A percentile compares a stretch with the other conserved stretches of the same genome.
phyloP scores from a whole-genome alignment of 1,284 basidiomycete species.

The Exobasidium cylindrosporum region DNA sequence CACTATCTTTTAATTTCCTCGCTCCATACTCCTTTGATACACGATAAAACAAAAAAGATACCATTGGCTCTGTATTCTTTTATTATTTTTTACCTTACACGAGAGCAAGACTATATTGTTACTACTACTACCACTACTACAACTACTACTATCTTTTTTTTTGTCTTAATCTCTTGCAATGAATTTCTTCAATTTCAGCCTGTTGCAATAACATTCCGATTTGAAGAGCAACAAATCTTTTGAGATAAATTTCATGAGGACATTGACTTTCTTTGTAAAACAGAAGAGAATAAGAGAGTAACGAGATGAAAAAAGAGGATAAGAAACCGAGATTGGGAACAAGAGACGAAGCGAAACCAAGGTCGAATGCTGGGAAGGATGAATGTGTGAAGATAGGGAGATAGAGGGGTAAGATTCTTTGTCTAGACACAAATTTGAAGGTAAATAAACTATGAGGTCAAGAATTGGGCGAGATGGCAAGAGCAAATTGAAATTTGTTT shows the following conservation, averaged over 20 bases:
- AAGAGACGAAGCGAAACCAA: not conserved
- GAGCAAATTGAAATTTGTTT: no score
- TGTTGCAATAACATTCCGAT: no score
- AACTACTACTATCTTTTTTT: not conserved
- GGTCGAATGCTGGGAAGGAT: not conserved
- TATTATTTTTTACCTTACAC: not conserved
- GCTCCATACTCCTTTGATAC: not conserved
- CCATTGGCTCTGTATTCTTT: not conserved
- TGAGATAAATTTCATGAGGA: no score
- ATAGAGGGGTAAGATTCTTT: no score
- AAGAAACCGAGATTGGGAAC: not conserved
- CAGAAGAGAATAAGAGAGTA: no score
- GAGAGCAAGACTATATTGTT: not conserved
- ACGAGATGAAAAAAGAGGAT: not conserved
- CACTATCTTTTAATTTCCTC: slow-evolving; percentile 36
- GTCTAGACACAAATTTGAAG: no score
- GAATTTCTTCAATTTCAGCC: no score
- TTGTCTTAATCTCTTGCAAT: no score
- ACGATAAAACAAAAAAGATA: not conserved
- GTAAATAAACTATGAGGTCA: no score
- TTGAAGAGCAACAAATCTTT: no score
- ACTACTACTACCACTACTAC: not conserved
- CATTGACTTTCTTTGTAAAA: no score
- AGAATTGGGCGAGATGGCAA: no score
- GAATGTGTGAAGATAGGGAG: not conserved